Conservation (phyloP, 139 green algal genomes). For the Klebsormidium nitens region DNA sequence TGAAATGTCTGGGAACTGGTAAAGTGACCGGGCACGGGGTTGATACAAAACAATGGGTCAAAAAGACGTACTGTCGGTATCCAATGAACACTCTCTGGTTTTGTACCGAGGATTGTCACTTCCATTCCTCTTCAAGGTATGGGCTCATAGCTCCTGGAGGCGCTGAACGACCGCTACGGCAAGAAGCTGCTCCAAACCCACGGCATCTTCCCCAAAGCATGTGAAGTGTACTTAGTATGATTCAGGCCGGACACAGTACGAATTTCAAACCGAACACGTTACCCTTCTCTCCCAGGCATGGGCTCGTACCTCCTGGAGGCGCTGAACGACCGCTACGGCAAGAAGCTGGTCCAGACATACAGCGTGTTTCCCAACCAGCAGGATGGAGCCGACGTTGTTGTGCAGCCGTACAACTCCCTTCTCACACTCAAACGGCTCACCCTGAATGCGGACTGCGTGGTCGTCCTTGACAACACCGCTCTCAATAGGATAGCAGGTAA, state of each 20-base stretch:
- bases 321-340: slow-evolving; percentile 86
- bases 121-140: slow-evolving; percentile 59
- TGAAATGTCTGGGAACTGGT: no score
- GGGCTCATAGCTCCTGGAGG: slow-evolving; percentile 95
- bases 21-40: no score
- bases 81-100: no score
- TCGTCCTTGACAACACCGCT: slow-evolving; percentile 85
- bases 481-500: slow-evolving; percentile 79
- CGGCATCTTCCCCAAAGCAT: slow-evolving; percentile 98
- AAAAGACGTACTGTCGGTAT: no score
- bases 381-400: slow-evolving; percentile 91
- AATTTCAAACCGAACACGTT: slow-evolving; percentile 52
- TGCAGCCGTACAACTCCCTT: slow-evolving; percentile 98
- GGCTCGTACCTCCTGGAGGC: slow-evolving; percentile 96
- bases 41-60: no score
- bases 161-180: slow-evolving; percentile 85
- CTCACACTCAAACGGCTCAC: slow-evolving; percentile 96
- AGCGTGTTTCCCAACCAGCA: slow-evolving; percentile 98
- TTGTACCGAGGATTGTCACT: no score
- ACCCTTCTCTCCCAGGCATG: slow-evolving; percentile 63
- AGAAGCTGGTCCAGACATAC: slow-evolving; percentile 92
- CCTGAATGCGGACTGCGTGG: slow-evolving; percentile 81
- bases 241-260: not conserved
- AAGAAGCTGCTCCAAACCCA: slow-evolving; percentile 93
- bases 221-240: not conserved